A percentile compares a stretch with the other conserved stretches of the same genome.
phyloP scores from a whole-genome alignment of 2,329 filamentous ascomycete species.

The Pseudocercospora ulei region DNA sequence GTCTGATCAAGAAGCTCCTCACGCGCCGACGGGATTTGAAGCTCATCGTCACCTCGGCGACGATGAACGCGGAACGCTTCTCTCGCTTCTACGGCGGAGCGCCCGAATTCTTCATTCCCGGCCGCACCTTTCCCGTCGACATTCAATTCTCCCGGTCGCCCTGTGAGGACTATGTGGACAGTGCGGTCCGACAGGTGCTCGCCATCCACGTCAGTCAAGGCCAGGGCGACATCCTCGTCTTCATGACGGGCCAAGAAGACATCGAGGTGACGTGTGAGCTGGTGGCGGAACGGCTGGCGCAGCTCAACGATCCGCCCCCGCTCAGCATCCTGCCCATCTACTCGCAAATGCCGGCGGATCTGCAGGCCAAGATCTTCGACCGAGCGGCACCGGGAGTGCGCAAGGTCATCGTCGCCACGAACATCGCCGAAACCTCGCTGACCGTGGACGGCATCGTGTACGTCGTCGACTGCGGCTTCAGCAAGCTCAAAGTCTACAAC shows the following conservation, averaged over 20 bases:
- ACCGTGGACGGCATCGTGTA: conserved; percentile 99
- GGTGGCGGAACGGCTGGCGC: conserved; percentile 72
- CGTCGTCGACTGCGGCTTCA: conserved; percentile 91
- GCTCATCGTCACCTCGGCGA: conserved; percentile 93
- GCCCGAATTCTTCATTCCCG: conserved; percentile 92
- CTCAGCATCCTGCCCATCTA: conserved; percentile 94
- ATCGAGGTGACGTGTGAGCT: conserved; percentile 95
- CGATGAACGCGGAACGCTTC: conserved; percentile 95
- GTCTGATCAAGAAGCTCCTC: conserved; percentile 92
- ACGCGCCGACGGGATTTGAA: conserved; percentile 83
- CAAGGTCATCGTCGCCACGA: conserved; percentile 96
- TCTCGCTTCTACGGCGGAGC: conserved; percentile 93
- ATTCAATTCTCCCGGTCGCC: conserved; percentile 91
- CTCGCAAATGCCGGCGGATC: conserved; percentile 96
- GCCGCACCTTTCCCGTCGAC: conserved; percentile 92
- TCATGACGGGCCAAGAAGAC: conserved; percentile 99
- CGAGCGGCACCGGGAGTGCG: conserved; percentile 78
- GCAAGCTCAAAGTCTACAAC: conserved; percentile 97
- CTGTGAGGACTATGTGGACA: conserved; percentile 95
- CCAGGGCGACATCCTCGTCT: conserved; percentile 85
- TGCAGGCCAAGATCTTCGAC: conserved; percentile 97
- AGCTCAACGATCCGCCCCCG: conserved; percentile 88
- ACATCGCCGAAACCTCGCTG: conserved; percentile 95
- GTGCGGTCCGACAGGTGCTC: conserved; percentile 88
- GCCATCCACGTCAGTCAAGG: conserved; percentile 95